Conservation (phyloP, 768 basidiomycete species). For the Podaxis sp. region DNA sequence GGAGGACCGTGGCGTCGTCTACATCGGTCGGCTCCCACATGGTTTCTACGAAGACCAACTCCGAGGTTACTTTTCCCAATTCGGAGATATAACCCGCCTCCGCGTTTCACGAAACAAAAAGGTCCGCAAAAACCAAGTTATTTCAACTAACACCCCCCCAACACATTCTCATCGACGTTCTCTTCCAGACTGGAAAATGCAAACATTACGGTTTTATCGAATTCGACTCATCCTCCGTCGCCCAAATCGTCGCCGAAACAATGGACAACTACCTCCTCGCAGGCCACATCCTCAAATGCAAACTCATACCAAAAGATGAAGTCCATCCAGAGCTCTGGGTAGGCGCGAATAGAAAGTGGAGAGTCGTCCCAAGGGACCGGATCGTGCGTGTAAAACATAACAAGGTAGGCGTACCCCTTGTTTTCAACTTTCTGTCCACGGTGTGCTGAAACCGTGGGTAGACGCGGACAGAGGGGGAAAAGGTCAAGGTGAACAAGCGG, state of each 20-base stretch:
- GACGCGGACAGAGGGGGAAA: constrained; percentile 75
- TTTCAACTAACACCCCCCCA: neutral
- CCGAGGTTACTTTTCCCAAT: constrained; percentile 91
- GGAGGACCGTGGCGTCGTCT: constrained; percentile 80
- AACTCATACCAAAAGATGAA: constrained; percentile 84
- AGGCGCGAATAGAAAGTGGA: constrained; percentile 94
- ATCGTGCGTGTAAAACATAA: constrained; percentile 76
- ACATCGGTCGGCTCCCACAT: constrained; percentile 89
- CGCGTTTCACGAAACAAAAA: constrained; percentile 93
- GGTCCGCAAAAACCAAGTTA: constrained; percentile 37
- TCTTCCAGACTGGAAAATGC: constrained; percentile 80
- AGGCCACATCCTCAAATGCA: constrained; percentile 92
- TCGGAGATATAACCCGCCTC: constrained; percentile 85
- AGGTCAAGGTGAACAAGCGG: constrained; percentile 61
- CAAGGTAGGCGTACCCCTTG: constrained; percentile 52
- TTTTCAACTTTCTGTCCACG: neutral
- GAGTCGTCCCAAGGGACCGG: constrained; percentile 69
- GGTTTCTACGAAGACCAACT: constrained; percentile 98
- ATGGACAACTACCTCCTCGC: constrained; percentile 98
- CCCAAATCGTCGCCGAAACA: constrained; percentile 94
- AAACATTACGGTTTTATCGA: constrained; percentile 98
- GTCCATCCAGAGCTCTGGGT: constrained; percentile 95
- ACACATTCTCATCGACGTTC: neutral
- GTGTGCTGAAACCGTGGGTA: constrained; percentile 24
- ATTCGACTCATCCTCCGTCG: constrained; percentile 86